Conservation (phyloP, 371 early-diverging fungal species). For the Zancudomyces culisetae region DNA sequence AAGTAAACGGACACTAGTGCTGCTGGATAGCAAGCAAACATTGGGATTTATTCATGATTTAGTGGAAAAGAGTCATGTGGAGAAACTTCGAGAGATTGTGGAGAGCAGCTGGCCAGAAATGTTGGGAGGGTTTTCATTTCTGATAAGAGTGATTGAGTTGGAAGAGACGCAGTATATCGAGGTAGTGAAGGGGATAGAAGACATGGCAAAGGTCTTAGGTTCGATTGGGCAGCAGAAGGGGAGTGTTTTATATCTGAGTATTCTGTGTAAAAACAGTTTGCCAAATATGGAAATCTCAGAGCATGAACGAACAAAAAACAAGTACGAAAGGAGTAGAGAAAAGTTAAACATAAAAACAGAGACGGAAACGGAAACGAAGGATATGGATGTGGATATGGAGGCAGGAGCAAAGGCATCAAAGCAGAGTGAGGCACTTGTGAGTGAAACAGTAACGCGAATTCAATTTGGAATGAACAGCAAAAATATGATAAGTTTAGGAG, state of each 20-base stretch:
- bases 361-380: conserved; percentile 7
- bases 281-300: conserved; percentile 25
- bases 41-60: neutral
- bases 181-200: conserved; percentile 47
- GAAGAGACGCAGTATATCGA: conserved; percentile 71
- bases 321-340: neutral
- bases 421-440: conserved; percentile 10
- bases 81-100: conserved; percentile 32
- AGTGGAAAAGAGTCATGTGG: neutral
- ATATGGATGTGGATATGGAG: neutral
- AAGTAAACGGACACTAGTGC: conserved; percentile 6
- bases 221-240: conserved; percentile 54
- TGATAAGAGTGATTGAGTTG: conserved; percentile 41
- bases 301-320: conserved; percentile 8
- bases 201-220: conserved; percentile 67
- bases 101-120: conserved; percentile 66
- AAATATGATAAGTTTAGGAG: conserved; percentile 56
- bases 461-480: conserved; percentile 28
- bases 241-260: conserved; percentile 67
- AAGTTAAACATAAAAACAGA: neutral
- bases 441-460: conserved; percentile 5
- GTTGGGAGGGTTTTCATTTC: conserved; percentile 56
- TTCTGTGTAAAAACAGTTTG: conserved; percentile 57
- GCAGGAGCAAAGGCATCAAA: conserved; percentile 2
- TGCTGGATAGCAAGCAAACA: neutral